Percentiles rank a stretch among this genome's conserved stretches.
Evolutionary conservation across 768 basidiomycete species (phyloP).

Genomic region (Boletus barrowsii): DNA sequence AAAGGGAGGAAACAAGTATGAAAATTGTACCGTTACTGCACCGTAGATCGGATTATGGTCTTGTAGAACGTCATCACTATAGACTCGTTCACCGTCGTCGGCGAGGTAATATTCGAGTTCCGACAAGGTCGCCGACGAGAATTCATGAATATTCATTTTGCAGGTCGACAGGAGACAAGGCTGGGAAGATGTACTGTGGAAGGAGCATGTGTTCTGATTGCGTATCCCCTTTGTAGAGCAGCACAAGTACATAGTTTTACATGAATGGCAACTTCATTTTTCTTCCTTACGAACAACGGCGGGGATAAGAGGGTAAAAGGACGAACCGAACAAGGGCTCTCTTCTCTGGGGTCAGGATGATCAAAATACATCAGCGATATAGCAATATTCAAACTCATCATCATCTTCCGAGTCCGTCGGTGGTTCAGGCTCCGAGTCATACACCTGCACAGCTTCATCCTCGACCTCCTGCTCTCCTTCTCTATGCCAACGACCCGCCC

Average conservation of each 20-base stretch:
- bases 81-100: too few species aligned
- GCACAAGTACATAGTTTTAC: neutral
- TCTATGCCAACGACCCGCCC: conserved; percentile 4
- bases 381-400: conserved; percentile 27
- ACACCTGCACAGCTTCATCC: conserved; percentile 12
- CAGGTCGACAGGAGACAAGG: neutral
- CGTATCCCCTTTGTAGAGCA: too few species aligned
- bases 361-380: conserved; percentile 10
- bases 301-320: neutral
- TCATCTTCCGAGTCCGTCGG: conserved; percentile 23
- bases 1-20: neutral
- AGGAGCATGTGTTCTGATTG: too few species aligned
- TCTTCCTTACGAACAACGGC: too few species aligned
- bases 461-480: neutral
- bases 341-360: too few species aligned
- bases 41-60: too few species aligned
- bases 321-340: neutral
- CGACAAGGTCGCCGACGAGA: conserved; percentile 3
- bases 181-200: too few species aligned
- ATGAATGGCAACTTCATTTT: conserved; percentile 1
- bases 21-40: neutral
- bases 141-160: neutral
- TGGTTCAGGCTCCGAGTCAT: conserved; percentile 25
- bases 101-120: conserved; percentile 4
- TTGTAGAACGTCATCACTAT: too few species aligned